phyloP scores from a whole-genome alignment of 345 rosid species.

The Raphanus sativus region DNA sequence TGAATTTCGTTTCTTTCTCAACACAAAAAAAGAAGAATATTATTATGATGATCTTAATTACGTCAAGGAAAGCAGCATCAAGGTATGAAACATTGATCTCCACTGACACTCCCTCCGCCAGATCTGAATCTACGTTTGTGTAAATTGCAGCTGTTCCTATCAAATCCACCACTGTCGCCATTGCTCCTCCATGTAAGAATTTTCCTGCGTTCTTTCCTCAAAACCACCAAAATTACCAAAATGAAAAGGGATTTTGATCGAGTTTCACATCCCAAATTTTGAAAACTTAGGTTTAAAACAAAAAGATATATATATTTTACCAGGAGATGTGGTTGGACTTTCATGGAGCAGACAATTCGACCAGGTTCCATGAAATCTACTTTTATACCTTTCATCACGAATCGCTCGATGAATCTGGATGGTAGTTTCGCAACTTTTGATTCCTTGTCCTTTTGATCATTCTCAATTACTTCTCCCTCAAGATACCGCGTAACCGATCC shows the following conservation, averaged over 20 bases:
- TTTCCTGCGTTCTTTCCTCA: constrained; percentile 69
- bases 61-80: constrained; percentile 80
- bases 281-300: background rate
- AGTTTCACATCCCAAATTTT: background rate
- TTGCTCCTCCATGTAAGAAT: constrained; percentile 96
- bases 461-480: constrained; percentile 42
- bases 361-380: constrained; percentile 71
- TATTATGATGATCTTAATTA: constrained; percentile 11
- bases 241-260: background rate
- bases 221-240: background rate
- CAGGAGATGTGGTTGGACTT: constrained; percentile 73
- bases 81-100: constrained; percentile 86
- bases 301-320: constrained; percentile 36
- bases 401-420: constrained; percentile 52
- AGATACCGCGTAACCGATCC: constrained; percentile 61
- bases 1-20: background rate
- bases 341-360: constrained; percentile 76
- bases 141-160: constrained; percentile 73
- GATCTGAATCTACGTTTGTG: constrained; percentile 48
- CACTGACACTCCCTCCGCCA: constrained; percentile 65
- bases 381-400: constrained; percentile 60
- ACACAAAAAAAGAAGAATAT: background rate
- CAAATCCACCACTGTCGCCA: constrained; percentile 82
- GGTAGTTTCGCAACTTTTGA: constrained; percentile 48
- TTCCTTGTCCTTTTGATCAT: constrained; percentile 27